Evolutionary conservation across 345 rosid species (phyloP).

Genomic region (Hibiscus trionum): DNA sequence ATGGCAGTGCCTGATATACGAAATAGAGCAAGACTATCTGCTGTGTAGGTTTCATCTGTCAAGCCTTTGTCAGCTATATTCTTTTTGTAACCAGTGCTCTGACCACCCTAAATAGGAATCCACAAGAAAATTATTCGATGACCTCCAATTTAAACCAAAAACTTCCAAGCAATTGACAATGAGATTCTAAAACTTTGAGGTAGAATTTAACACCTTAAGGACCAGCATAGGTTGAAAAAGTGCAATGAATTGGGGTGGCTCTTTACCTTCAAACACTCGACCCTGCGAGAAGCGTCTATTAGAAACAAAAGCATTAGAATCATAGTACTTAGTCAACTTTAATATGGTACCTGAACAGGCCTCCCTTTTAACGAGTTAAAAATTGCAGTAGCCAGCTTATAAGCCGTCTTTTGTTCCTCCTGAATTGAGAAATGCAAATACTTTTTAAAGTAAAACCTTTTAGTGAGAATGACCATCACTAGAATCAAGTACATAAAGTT

Average conservation of each 20-base stretch:
- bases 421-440: no score
- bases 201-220: conserved; percentile 55
- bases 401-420: conserved; percentile 32
- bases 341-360: conserved; percentile 75
- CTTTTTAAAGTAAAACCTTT: background rate
- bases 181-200: conserved; percentile 13
- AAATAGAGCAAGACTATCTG: conserved; percentile 69
- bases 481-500: background rate
- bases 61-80: conserved; percentile 51
- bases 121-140: conserved; percentile 9
- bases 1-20: conserved; percentile 71
- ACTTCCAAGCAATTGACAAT: background rate
- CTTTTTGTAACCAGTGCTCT: conserved; percentile 86
- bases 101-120: conserved; percentile 60
- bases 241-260: conserved; percentile 89
- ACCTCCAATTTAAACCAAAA: conserved; percentile 7
- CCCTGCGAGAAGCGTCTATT: conserved; percentile 49
- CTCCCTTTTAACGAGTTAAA: conserved; percentile 82
- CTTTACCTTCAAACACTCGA: conserved; percentile 80
- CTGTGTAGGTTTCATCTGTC: conserved; percentile 57
- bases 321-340: conserved; percentile 8
- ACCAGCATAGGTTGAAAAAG: conserved; percentile 88
- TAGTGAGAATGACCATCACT: background rate
- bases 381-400: conserved; percentile 60
- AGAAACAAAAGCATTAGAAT: conserved; percentile 14